Evolutionary conservation across 495 filamentous ascomycete genomes (phyloP).

Genomic region (Alectoria sarmentosa): DNA sequence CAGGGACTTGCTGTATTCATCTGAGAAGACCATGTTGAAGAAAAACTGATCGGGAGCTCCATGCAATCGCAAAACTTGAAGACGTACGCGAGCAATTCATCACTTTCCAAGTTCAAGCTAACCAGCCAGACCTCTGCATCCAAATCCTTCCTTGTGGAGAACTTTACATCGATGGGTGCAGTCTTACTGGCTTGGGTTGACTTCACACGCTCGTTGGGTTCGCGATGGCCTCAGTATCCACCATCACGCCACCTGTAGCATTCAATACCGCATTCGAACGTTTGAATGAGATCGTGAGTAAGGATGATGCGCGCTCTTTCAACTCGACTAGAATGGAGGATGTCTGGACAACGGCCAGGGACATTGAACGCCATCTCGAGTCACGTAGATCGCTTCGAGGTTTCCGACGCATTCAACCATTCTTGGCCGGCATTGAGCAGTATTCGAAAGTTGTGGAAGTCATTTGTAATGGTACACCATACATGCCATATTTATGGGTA

Average conservation of each 20-base stretch:
- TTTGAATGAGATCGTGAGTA: slow-evolving; percentile 28
- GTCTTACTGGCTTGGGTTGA: too few species aligned
- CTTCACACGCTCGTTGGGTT: not conserved
- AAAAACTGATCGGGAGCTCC: too few species aligned
- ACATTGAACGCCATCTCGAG: slow-evolving; percentile 35
- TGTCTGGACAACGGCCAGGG: slow-evolving; percentile 31
- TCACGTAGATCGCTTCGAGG: slow-evolving; percentile 33
- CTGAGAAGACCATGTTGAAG: too few species aligned
- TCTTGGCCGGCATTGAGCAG: slow-evolving; percentile 34
- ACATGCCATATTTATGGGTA: slow-evolving; percentile 41
- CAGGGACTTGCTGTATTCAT: not conserved
- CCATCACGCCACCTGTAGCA: slow-evolving; percentile 5
- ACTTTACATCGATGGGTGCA: too few species aligned
- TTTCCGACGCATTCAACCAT: slow-evolving; percentile 35
- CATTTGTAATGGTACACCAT: slow-evolving; percentile 41
- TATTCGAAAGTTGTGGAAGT: slow-evolving; percentile 37
- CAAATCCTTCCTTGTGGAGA: too few species aligned
- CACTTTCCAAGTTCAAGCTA: too few species aligned
- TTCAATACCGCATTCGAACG: slow-evolving; percentile 30
- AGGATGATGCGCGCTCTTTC: slow-evolving; percentile 29
- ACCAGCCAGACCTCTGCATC: too few species aligned
- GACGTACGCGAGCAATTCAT: too few species aligned
- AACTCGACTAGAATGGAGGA: slow-evolving; percentile 30
- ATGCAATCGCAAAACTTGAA: too few species aligned
- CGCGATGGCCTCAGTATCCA: slow-evolving; percentile 5